Evolutionary conservation across 1,284 basidiomycete genomes (phyloP).

Genomic region (Ceratobasidium sp.): DNA sequence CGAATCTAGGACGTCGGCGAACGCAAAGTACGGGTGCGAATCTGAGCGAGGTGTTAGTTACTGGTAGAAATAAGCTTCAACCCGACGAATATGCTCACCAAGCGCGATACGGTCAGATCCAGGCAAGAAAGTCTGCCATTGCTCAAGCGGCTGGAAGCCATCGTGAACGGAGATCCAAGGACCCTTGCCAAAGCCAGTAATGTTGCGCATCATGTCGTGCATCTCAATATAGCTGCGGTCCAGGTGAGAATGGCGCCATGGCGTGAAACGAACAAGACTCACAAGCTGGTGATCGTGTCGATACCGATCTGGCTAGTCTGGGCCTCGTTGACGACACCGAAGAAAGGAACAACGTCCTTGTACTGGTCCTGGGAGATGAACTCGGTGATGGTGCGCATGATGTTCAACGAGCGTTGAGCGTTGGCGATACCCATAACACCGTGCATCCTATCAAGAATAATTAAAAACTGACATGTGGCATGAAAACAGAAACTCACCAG

Average conservation of each 20-base stretch:
- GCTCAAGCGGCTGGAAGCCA: slow-evolving; percentile 55
- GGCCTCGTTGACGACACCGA: slow-evolving; percentile 67
- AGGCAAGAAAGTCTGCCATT: slow-evolving; percentile 67
- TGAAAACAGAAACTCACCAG: slow-evolving; percentile 55
- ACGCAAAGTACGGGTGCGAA: slow-evolving; percentile 73
- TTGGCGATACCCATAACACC: slow-evolving; percentile 74
- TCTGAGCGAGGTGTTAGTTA: slow-evolving; percentile 55
- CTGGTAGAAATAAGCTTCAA: neutral
- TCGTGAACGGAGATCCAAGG: slow-evolving; percentile 64
- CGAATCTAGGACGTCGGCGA: slow-evolving; percentile 52
- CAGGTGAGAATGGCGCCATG: slow-evolving; percentile 29
- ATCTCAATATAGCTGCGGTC: slow-evolving; percentile 58
- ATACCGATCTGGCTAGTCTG: slow-evolving; percentile 44
- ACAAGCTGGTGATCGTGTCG: slow-evolving; percentile 49
- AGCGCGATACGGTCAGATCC: slow-evolving; percentile 74
- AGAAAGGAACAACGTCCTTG: slow-evolving; percentile 84
- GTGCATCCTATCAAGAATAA: slow-evolving; percentile 61
- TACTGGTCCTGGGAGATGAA: slow-evolving; percentile 94
- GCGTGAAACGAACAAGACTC: neutral
- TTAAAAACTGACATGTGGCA: neutral
- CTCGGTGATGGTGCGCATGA: slow-evolving; percentile 87
- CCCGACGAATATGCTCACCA: slow-evolving; percentile 60
- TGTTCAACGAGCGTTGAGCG: slow-evolving; percentile 88
- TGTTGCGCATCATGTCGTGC: slow-evolving; percentile 62
- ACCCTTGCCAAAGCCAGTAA: slow-evolving; percentile 64